phyloP scores from a whole-genome alignment of 2,329 filamentous ascomycete genomes.

The Didymella pomorum region DNA sequence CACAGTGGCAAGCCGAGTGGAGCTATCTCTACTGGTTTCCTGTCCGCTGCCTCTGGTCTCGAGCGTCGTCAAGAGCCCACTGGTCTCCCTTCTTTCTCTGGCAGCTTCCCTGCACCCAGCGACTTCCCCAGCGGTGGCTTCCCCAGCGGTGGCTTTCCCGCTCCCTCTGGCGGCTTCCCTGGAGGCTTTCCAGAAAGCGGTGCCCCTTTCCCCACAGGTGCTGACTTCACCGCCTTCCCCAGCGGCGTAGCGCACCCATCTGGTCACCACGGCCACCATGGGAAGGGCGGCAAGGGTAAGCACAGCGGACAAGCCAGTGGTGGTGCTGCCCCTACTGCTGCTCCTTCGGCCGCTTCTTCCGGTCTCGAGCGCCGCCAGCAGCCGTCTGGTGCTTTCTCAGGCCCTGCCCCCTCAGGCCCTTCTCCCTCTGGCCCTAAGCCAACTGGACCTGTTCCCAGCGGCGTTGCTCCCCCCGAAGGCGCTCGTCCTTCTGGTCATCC shows the following conservation, averaged over 20 bases:
- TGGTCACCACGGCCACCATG: no score
- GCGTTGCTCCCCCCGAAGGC: not conserved
- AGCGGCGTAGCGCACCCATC: not conserved
- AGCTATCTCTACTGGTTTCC: not conserved
- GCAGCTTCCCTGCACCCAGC: conserved; percentile 5
- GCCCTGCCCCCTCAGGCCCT: not conserved
- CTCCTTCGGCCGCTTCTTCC: not conserved
- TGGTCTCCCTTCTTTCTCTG: conserved; percentile 4
- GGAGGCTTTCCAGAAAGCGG: not conserved
- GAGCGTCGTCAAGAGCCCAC: conserved; percentile 5
- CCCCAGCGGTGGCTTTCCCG: not conserved
- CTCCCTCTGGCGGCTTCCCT: conserved; percentile 4
- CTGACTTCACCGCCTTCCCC: not conserved
- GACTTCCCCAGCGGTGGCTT: not conserved
- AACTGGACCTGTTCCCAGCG: not conserved
- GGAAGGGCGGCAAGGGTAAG: no score
- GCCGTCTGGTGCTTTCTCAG: not conserved
- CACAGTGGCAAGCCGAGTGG: conserved; percentile 1
- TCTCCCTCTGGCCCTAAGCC: not conserved
- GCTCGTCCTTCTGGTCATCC: not conserved
- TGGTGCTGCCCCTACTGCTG: not conserved
- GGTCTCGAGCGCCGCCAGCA: not conserved
- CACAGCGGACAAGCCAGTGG: no score
- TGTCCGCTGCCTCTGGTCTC: conserved; percentile 4
- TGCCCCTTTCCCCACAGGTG: not conserved